Evolutionary conservation across 345 rosid genomes (phyloP).

Genomic region (Garcia nutans): DNA sequence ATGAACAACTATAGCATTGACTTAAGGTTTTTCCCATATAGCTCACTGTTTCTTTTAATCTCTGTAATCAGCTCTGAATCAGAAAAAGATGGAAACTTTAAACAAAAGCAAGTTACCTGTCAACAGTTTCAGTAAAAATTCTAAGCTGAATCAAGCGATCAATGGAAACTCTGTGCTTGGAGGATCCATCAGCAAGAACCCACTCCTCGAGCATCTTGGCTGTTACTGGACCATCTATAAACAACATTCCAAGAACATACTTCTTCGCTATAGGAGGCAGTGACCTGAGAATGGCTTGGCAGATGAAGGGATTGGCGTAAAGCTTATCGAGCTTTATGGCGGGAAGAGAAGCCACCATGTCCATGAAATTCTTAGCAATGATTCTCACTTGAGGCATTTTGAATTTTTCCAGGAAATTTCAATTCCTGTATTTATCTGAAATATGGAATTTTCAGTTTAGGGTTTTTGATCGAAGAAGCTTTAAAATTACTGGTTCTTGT

Average conservation of each 20-base stretch:
- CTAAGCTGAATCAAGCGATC: slow-evolving; percentile 76
- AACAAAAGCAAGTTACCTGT: slow-evolving; percentile 37
- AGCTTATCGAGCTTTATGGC: slow-evolving; percentile 82
- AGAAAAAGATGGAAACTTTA: neutral
- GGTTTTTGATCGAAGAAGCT: no score
- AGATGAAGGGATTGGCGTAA: slow-evolving; percentile 75
- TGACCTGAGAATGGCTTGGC: slow-evolving; percentile 97
- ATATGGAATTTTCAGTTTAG: no score
- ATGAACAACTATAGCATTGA: neutral
- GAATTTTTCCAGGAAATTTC: neutral
- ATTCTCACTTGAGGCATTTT: slow-evolving; percentile 90
- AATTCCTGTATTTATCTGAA: neutral
- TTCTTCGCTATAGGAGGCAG: slow-evolving; percentile 89
- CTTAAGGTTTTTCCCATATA: no score
- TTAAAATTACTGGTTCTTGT: no score
- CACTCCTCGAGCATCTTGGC: slow-evolving; percentile 66
- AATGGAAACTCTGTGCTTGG: slow-evolving; percentile 81
- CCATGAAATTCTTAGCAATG: slow-evolving; percentile 89
- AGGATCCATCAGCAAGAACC: slow-evolving; percentile 66
- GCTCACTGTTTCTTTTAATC: no score
- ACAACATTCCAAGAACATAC: slow-evolving; percentile 70
- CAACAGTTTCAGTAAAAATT: slow-evolving; percentile 48
- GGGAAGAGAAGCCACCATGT: slow-evolving; percentile 91
- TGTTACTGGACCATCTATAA: slow-evolving; percentile 48
- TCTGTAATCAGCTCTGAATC: neutral